Base-by-base conservation (phyloP, 108 stramenopile genomes). In the Parmales sp. region DNA sequence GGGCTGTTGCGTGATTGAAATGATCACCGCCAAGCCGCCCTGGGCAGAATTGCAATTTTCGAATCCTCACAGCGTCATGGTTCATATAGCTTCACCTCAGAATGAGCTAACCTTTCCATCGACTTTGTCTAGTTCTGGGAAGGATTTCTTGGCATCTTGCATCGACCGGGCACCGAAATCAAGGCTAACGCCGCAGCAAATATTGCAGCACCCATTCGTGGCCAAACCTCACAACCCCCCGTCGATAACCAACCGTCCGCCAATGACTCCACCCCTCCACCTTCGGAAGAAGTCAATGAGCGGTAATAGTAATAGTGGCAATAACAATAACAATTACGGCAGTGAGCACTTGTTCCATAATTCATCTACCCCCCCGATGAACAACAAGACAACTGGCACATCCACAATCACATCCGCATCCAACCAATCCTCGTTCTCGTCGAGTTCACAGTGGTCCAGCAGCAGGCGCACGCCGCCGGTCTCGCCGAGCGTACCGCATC, bases 1-100 rank as follows among this genome's bases (percentile, higher is more conserved):
- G 19, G 76, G 71, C 1, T 72, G 72, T 63, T 63, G 60, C 1
- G 44, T 70, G 7, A 7, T 77, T 13, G 76, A 77, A 38, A 73
- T 77, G 73, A 7, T 38, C 13, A 73, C 72, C 13, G 76, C 68
- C 22, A 1, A 39, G 38, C 51, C 45, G 4, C 76, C 69, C 13
- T 77, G 71, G 67, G 41, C 39, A 1, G 1, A n/a, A n/a, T n/a
- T n/a, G 1, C 13, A 60, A 11, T 37, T 64, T 7, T 1, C n/a
- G n/a, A 38, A 77, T 25, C 37, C 68, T 25, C 39, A 64, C 16
- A 31, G 39, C 13, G 72, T 65, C 11, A 39, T 77, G 11, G 64
- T 48, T 8, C 19, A 45, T 22, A 77, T 73, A 8, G 68, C 69
- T 28, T 34, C 13, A 5, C 54, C 54, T 2, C 13, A 28, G 54